Base-by-base conservation (phyloP, 192 early-diverging fungal genomes). In the Coemansia sp. region DNA sequence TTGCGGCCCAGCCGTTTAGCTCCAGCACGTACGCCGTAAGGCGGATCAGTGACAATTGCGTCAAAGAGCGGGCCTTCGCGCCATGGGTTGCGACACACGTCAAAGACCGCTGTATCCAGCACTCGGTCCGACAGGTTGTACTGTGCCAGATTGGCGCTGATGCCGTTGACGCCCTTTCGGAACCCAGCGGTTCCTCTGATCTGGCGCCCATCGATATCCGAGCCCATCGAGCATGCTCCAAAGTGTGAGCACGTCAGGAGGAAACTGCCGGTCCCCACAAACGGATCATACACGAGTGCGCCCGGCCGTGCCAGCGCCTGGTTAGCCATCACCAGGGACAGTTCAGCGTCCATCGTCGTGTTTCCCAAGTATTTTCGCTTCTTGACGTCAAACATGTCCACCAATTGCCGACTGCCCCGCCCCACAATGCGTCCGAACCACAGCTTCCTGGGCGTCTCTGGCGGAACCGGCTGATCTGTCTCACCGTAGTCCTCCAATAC, bases 121-220 rank as follows among this genome's bases (percentile, higher is more conserved):
- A 99, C 90, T 13, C 85, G 80, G 7, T 72, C 79, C 6, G 70
- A 72, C 7, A 96, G 59, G 17, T 84, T 68, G 73, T 99, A 99
- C 67, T 99, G 97, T 55, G 73, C 81, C 28, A 89, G 69, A 59
- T 99, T 99, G n/a, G 90, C 83, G 19, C 78, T 73, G 54, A 94
- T 85, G 47, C 83, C 82, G n/a, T 68, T 44, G 28, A 79, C 69
- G 31, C 68, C 71, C 10, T 55, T 52, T 4, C 60, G 60, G 57
- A 68, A 73, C 10, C 67, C 79, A 1, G 71, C 73, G 45, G 92
- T 92, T 7, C 97, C 97, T 20, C 97, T 81, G 47, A 99, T 97
- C 81, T 99, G 95, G 45, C 95, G 86, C 15, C 97, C 97, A 63
- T 99, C 95, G 66, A 99, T 99, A 83, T 99, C 97, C 4, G 93